Base-by-base conservation (phyloP, 495 filamentous ascomycete species). In the Penicillium crystallinum region DNA sequence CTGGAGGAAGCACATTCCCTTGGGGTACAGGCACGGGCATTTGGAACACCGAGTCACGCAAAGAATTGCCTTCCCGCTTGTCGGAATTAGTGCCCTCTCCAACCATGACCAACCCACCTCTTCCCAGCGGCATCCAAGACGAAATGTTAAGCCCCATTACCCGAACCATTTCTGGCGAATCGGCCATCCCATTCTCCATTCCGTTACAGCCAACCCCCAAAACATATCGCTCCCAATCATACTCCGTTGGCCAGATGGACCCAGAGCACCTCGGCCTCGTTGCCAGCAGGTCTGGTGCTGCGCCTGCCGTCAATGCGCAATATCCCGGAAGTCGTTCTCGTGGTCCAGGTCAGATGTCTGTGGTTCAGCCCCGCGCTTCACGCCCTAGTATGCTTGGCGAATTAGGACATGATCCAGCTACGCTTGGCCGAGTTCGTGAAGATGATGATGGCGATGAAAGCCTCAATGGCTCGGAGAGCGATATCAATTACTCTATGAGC, bases 141-240 rank as follows among this genome's bases (percentile, higher is more conserved):
- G 77, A 82, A 41, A 58, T 81, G 51, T 62, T 78, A 37, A 82
- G 81, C 48, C 79, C 81, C 6, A 74, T 80, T 19, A 73, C 75
- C 50, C 72, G 76, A 33, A 78, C 78, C 3, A 74, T 73, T 36
- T 69, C 76, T 36, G 76, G 82, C 7, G 86, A 89, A 50, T 69
- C 77, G 5, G 61, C 71, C 14, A 89, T 96, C 51, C 91, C 91
- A 12, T 95, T 97, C 53, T 80, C 88, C 6, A 96, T 96, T 52
- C 91, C 91, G 3, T 74, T 97, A 12, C 89, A 96, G 54, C 91
- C 91, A 4, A 93, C 90, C 0, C 88, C 87, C 9, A 93, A 96
- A 62, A 92, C 88, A 2, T 95, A 95, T 61, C 87, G 93, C 27
- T 98, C 93, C 12, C 89, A 95, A 71, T 98, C 93, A 5, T 97